phyloP scores from a whole-genome alignment of 805 yeast genomes.

The Candida boleticola region DNA sequence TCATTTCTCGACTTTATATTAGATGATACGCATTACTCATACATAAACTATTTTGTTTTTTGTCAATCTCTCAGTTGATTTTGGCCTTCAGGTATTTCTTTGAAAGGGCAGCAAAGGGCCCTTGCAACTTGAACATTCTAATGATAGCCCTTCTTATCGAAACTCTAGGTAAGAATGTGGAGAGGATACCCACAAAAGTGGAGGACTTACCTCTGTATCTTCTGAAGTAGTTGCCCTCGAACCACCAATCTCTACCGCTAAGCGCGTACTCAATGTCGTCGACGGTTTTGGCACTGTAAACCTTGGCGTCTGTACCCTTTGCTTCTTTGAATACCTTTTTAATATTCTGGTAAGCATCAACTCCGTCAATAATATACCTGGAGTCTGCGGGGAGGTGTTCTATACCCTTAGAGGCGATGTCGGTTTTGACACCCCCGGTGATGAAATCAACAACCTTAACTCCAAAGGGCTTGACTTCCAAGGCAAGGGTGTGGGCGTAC shows the following conservation, averaged over 20 bases:
- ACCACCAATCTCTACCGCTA: slow-evolving; percentile 10
- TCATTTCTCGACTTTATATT: too few species aligned
- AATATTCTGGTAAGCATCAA: not conserved
- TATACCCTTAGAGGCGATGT: slow-evolving; percentile 5
- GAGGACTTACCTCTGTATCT: not conserved
- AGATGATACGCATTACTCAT: too few species aligned
- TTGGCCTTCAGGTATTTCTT: too few species aligned
- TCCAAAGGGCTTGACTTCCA: slow-evolving; percentile 17
- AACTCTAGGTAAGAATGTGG: not conserved
- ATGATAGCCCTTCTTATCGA: too few species aligned
- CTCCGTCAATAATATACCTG: slow-evolving; percentile 1
- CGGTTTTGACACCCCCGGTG: slow-evolving; percentile 18
- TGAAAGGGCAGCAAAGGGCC: too few species aligned
- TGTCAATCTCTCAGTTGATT: too few species aligned
- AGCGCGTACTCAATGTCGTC: slow-evolving; percentile 20
- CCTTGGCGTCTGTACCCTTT: slow-evolving; percentile 15
- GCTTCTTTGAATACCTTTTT: not conserved
- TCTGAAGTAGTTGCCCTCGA: not conserved
- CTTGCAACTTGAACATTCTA: too few species aligned
- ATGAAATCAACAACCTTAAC: slow-evolving; percentile 17
- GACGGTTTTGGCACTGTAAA: slow-evolving; percentile 20
- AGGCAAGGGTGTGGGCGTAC: slow-evolving; percentile 14
- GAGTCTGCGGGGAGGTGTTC: not conserved
- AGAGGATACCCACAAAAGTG: not conserved
- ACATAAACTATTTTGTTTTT: too few species aligned